Evolutionary conservation across 2,329 filamentous ascomycete species (phyloP), one percentile per base, ranked within the genome.

Genomic region (Arthrobotrys pseudoclavata): DNA sequence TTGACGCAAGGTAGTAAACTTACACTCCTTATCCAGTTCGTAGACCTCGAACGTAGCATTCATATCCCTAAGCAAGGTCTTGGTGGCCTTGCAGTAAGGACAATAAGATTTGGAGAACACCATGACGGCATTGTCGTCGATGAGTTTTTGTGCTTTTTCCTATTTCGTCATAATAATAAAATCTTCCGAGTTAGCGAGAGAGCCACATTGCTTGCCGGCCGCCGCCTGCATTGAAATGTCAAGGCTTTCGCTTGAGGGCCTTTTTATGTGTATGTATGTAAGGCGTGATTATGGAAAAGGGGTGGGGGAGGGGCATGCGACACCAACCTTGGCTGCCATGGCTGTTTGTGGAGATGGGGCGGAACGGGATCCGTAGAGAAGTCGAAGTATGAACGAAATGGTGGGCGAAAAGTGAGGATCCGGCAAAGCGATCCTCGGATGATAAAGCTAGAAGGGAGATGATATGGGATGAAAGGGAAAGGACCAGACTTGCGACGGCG

Each of bases 71-170:
- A 99, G 87, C 62, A 93, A 87, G 71, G 87, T 83, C 90, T 98
- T 98, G 81, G 91, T 90, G 76, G 90, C 87, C 74, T 86, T 87
- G 88, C 95, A 98, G 89, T 97, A 96, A 12, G 94, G 94, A 89
- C 96, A 99, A 87, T 93, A 97, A 15, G 91, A 93, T 87, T 99
- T 99, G 85, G 91, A 94, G 88, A 99, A 99, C 84, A 99, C 92
- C 82, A 96, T 92, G 60, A 70, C 72, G n/a, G 72, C 40, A 68
- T 70, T 76, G 3, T 76, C 72, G 45, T 76, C 60, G 52, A 76
- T 76, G 60, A 76, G 45, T 13, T 18, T 40, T 70, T 76, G 66
- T 26, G 60, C 72, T 31, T 76, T 70, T 13, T 10, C 37, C 72
- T 76, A 45, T 40, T 37, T 47, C n/a, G 24, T 24, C 10, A n/a